Evolutionary conservation across 2,329 filamentous ascomycete species (phyloP).

Genomic region (Grosmannia clavigera): DNA sequence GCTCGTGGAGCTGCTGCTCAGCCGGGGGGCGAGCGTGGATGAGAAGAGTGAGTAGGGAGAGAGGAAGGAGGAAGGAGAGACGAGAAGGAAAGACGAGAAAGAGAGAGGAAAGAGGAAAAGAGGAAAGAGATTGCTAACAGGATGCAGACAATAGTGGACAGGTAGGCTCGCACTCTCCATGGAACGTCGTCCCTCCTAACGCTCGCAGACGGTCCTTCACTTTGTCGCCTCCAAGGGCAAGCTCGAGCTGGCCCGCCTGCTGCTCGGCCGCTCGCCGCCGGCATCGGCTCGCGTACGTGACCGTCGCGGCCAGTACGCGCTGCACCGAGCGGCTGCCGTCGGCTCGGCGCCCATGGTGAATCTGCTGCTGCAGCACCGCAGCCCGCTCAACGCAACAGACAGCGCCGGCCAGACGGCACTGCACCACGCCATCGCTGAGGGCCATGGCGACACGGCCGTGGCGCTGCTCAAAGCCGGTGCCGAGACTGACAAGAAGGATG

Average conservation of each 20-base stretch:
- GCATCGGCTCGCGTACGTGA: conserved; percentile 75
- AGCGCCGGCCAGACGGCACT: conserved; percentile 73
- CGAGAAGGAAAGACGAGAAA: background rate
- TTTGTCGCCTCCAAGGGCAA: conserved; percentile 87
- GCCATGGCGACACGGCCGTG: conserved; percentile 71
- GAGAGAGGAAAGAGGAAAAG: no score
- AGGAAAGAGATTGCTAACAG: conserved; percentile 9
- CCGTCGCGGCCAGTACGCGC: conserved; percentile 72
- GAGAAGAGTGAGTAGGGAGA: conserved; percentile 45
- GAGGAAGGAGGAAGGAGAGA: no score
- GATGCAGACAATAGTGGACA: conserved; percentile 51
- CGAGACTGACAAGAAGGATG: conserved; percentile 65
- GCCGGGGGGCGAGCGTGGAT: conserved; percentile 59
- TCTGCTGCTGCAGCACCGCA: conserved; percentile 62
- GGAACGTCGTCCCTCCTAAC: background rate
- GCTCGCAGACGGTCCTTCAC: conserved; percentile 67
- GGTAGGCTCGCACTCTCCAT: conserved; percentile 21
- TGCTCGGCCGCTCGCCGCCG: conserved; percentile 56
- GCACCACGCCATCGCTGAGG: conserved; percentile 75
- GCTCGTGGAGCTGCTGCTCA: conserved; percentile 54
- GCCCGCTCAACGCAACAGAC: conserved; percentile 76
- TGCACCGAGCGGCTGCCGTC: conserved; percentile 84
- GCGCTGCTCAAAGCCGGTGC: conserved; percentile 74
- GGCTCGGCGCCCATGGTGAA: conserved; percentile 82
- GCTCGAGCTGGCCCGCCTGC: conserved; percentile 63